Percentiles rank a stretch among this genome's conserved stretches.
Evolutionary conservation across 352 stramenopile species (phyloP).

Genomic region (Saprolegnia diclina): DNA sequence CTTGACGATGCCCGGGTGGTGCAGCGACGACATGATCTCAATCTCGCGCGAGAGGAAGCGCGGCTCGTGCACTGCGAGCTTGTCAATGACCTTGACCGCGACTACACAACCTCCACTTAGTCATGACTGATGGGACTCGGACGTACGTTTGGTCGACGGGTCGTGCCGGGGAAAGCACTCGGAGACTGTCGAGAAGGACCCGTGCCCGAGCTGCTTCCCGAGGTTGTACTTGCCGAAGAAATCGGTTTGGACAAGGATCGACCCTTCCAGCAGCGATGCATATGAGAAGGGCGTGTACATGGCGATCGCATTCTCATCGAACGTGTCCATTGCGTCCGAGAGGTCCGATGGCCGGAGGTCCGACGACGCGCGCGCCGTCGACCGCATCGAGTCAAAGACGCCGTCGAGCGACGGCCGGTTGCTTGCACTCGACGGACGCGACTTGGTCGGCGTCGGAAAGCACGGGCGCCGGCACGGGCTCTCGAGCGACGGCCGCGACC

Average conservation of each 20-base stretch:
- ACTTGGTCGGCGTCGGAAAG: neutral
- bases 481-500: neutral
- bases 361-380: constrained; percentile 6
- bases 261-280: constrained; percentile 44
- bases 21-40: constrained; percentile 77
- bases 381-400: neutral
- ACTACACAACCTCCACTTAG: no score
- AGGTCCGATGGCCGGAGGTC: constrained; percentile 10
- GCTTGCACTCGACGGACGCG: neutral
- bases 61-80: constrained; percentile 71
- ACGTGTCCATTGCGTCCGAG: constrained; percentile 2
- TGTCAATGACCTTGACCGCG: constrained; percentile 81
- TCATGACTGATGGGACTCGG: no score
- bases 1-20: constrained; percentile 69
- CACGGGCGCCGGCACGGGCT: neutral
- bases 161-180: constrained; percentile 33
- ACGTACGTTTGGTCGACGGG: constrained; percentile 31
- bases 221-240: constrained; percentile 56
- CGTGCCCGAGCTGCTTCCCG: constrained; percentile 52
- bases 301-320: constrained; percentile 11
- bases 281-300: constrained; percentile 53
- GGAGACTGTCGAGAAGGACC: constrained; percentile 79
- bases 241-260: constrained; percentile 51
- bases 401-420: constrained; percentile 13
- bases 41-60: constrained; percentile 80